phyloP scores from a whole-genome alignment of 2,329 filamentous ascomycete genomes.

The Diaporthe batatas region DNA sequence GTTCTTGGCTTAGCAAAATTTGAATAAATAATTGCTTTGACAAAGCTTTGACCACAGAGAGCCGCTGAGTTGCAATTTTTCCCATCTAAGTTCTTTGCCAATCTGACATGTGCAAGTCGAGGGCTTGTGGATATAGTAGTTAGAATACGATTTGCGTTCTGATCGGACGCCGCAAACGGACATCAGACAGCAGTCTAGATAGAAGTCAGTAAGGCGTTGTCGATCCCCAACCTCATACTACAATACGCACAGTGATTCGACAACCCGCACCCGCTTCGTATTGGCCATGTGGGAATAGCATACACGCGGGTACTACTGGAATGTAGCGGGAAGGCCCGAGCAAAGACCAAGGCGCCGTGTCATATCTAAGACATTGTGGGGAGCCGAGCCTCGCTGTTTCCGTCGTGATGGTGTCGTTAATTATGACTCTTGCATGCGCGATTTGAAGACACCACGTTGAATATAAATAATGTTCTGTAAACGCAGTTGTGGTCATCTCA shows the following conservation, averaged over 20 bases:
- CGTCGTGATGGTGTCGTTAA: neutral
- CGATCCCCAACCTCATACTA: constrained; percentile 4
- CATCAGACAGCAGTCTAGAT: neutral
- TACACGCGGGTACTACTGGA: neutral
- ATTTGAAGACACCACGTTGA: neutral
- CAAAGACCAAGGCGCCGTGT: neutral
- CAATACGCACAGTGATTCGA: neutral
- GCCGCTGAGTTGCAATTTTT: neutral
- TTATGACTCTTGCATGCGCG: neutral
- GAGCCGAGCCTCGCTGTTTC: neutral
- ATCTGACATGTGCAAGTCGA: neutral
- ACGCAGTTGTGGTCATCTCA: neutral
- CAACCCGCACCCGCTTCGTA: neutral
- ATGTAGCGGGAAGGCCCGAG: constrained; percentile 27
- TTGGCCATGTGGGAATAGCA: neutral
- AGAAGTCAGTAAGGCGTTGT: neutral
- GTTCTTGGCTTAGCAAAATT: neutral
- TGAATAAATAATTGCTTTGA: neutral
- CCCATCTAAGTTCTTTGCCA: neutral
- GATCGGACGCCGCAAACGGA: constrained; percentile 17
- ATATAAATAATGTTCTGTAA: constrained; percentile 13
- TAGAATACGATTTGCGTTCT: too few relatives aligned
- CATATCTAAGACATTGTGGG: neutral
- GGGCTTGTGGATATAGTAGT: too few relatives aligned
- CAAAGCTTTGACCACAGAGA: neutral